phyloP scores from a whole-genome alignment of 2,329 filamentous ascomycete genomes.

The Botrytis byssoidea region DNA sequence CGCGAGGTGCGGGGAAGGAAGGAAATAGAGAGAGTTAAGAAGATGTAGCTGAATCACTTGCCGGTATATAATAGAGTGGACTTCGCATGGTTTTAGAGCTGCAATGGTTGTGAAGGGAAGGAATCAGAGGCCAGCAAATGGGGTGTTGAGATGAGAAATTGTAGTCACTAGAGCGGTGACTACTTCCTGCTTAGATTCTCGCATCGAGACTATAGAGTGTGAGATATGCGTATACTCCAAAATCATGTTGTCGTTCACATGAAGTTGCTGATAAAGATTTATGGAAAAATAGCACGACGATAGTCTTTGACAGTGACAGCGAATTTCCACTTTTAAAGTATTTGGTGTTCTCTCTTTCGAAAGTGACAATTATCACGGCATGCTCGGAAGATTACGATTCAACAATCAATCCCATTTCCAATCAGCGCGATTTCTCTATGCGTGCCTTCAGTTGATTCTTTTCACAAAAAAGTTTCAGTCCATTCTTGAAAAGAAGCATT shows the following conservation, averaged over 20 bases:
- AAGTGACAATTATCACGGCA: fast-evolving
- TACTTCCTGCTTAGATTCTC: neutral
- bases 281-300: neutral
- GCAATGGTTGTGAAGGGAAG: too few species aligned
- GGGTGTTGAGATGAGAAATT: too few species aligned
- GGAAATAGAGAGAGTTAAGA: fast-evolving
- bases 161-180: neutral
- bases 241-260: neutral
- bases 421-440: too few species aligned
- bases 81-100: too few species aligned
- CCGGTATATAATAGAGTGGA: too few species aligned
- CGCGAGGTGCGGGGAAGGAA: too few species aligned
- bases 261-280: too few species aligned
- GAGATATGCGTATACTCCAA: fast-evolving
- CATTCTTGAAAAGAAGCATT: neutral
- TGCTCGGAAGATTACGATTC: too few species aligned
- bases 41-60: too few species aligned
- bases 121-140: too few species aligned
- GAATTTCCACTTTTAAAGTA: fast-evolving
- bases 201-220: neutral
- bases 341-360: neutral
- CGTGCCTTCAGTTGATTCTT: too few species aligned
- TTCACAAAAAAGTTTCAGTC: neutral
- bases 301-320: fast-evolving
- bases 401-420: too few species aligned